Evolutionary conservation across 805 yeast genomes (phyloP).

Genomic region (Spencermartinsiella europaea): DNA sequence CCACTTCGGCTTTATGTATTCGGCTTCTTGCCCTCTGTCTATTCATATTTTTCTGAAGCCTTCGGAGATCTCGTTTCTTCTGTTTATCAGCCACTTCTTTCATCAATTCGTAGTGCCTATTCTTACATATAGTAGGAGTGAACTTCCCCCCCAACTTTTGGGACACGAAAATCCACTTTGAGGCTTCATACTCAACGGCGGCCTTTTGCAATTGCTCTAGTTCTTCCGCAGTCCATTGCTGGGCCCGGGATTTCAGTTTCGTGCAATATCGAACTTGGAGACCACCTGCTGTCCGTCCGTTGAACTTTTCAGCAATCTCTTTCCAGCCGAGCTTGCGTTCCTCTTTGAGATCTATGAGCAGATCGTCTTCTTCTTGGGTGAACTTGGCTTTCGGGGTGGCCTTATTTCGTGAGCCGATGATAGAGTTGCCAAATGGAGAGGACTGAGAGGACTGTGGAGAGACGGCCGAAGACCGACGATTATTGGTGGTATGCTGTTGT

Average conservation of each 20-base stretch:
- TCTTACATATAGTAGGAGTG: conserved; percentile 17
- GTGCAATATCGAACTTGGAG: conserved; percentile 53
- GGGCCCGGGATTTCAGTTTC: conserved; percentile 19
- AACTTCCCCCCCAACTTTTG: conserved; percentile 20
- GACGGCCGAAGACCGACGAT: neutral
- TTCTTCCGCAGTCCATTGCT: conserved; percentile 20
- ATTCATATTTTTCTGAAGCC: too few relatives aligned
- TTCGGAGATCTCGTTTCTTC: too few relatives aligned
- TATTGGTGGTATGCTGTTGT: conserved; percentile 5
- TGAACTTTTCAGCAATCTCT: conserved; percentile 68
- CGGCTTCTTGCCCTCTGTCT: too few relatives aligned
- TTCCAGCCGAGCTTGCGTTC: conserved; percentile 76
- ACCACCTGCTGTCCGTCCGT: conserved; percentile 74
- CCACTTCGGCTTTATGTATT: too few relatives aligned
- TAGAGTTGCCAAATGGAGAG: neutral
- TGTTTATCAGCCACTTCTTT: too few relatives aligned
- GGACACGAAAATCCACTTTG: conserved; percentile 22
- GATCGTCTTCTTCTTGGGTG: conserved; percentile 26
- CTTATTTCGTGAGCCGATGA: too few relatives aligned
- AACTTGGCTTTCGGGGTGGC: conserved; percentile 22
- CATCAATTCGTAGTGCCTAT: conserved; percentile 11
- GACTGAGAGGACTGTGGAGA: neutral
- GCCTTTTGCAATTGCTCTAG: conserved; percentile 15
- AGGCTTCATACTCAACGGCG: conserved; percentile 20
- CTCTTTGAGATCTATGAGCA: conserved; percentile 48